Evolutionary conservation across 2,329 filamentous ascomycete species (phyloP).

Genomic region (Hymenoscyphus occultus): DNA sequence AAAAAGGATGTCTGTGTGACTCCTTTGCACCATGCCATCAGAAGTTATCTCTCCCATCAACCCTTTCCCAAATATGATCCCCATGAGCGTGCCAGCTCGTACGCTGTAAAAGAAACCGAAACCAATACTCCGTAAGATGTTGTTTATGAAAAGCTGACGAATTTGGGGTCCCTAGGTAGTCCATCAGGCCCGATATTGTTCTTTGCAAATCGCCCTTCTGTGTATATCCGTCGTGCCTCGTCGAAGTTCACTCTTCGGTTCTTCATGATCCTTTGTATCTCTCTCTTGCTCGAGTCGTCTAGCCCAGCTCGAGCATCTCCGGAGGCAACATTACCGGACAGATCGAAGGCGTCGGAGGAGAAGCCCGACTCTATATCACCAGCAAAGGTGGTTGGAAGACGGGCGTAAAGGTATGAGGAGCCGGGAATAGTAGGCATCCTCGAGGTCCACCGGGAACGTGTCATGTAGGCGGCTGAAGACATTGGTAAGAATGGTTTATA

Average conservation of each 20-base stretch:
- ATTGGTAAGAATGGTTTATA: constrained; percentile 17
- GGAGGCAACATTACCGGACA: constrained; percentile 73
- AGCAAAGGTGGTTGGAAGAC: constrained; percentile 73
- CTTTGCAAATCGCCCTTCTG: constrained; percentile 79
- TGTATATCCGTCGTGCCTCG: constrained; percentile 82
- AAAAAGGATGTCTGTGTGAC: background rate
- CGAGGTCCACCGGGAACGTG: constrained; percentile 27
- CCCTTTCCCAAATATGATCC: background rate
- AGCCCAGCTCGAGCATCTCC: constrained; percentile 79
- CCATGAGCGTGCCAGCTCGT: background rate
- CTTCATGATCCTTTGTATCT: constrained; percentile 91
- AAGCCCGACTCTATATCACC: constrained; percentile 87
- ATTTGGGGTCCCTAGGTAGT: constrained; percentile 85
- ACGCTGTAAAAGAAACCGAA: background rate
- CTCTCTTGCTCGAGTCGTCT: constrained; percentile 74
- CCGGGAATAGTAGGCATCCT: constrained; percentile 57
- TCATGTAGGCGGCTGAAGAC: constrained; percentile 68
- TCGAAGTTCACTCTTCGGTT: constrained; percentile 78
- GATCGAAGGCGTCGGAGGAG: constrained; percentile 77
- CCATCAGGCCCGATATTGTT: constrained; percentile 89
- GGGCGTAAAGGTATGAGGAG: constrained; percentile 68
- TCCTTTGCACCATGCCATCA: background rate
- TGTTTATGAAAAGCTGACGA: constrained; percentile 70
- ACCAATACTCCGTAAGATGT: background rate
- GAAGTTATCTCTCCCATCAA: background rate